Base-by-base conservation (phyloP, 495 filamentous ascomycete species). In the Elasticomyces elasticus region DNA sequence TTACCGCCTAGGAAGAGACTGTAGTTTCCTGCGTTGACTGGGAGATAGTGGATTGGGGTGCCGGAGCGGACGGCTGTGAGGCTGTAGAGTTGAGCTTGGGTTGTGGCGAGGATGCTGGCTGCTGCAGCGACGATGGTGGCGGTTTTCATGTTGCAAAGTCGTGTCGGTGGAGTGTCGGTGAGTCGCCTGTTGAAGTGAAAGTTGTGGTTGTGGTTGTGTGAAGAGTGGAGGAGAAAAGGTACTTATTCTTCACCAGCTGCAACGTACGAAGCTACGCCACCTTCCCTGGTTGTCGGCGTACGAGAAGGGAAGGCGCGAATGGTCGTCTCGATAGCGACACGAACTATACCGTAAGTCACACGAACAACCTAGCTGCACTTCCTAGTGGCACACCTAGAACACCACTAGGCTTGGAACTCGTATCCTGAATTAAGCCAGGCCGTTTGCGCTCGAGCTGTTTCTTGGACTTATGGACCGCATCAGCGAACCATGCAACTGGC, bases 131-230 rank as follows among this genome's bases (percentile, higher is more conserved):
- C 2, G 23, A 26, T 28, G 24, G n/a, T 22, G 33, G 47, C 51
- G 20, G 38, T 26, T 47, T 58, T 58, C 59, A 62, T 62, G 15
- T n/a, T 61, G 51, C n/a, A n/a, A n/a, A n/a, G 33, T 48, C 27
- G 28, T n/a, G n/a, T 7, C 28, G 52, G 55, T 58, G 24, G 6
- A 40, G 9, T 40, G 33, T 25, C 13, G 48, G 19, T 26, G 42
- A 5, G 10, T 10, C 31, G 31, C 31, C 10, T 9, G 10, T 28
- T 49, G 27, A 17, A 1, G 10, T 6, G 48, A n/a, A 23, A 38
- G 28, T 51, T 13, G 15, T 51, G 28, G 13, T 28, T 5, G 6
- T 25, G 49, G 2, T 40, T 37, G 28, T 51, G 10, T 51, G 49
- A 24, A 24, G 3, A 25, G 23, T 3, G 5, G 46, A 49, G 33